These are phyloP conservation scores for Iberis pinnata DNA, from an alignment of 345 rosid genomes.

Conservation along the genomic window DNA sequence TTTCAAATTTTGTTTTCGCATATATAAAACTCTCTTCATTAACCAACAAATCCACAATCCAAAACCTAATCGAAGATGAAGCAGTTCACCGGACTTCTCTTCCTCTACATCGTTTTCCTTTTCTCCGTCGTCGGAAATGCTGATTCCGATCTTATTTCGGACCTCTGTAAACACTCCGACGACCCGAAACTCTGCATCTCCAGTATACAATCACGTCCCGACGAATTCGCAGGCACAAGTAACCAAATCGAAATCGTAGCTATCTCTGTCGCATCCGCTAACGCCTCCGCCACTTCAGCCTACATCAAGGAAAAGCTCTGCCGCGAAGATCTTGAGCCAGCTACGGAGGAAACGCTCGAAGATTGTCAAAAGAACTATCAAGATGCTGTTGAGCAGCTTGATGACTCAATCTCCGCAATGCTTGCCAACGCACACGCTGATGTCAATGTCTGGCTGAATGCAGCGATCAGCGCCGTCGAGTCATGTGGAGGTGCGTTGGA, in stretches of 20 bases:
- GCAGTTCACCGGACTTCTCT: slow-evolving; percentile 16
- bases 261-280: slow-evolving; percentile 32
- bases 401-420: slow-evolving; percentile 44
- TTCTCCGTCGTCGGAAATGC: slow-evolving; percentile 6
- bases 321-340: slow-evolving; percentile 30
- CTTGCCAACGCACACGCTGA: slow-evolving; percentile 33
- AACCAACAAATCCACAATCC: neutral
- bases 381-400: slow-evolving; percentile 54
- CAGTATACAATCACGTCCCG: slow-evolving; percentile 35
- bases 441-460: slow-evolving; percentile 34
- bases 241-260: slow-evolving; percentile 44
- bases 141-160: slow-evolving; percentile 6
- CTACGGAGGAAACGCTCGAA: slow-evolving; percentile 34
- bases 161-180: slow-evolving; percentile 29
- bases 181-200: slow-evolving; percentile 40
- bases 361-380: slow-evolving; percentile 51
- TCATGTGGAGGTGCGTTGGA: slow-evolving; percentile 34
- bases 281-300: slow-evolving; percentile 36
- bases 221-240: slow-evolving; percentile 27
- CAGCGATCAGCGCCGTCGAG: slow-evolving; percentile 38
- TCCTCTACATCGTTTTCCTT: slow-evolving; percentile 9
- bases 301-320: slow-evolving; percentile 28
- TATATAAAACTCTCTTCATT: slow-evolving; percentile 14
- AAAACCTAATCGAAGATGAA: slow-evolving; percentile 15
- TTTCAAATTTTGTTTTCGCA: neutral